phyloP scores from a whole-genome alignment of 2,329 filamentous ascomycete species.

The Teratosphaeria pseudoeucalypti region DNA sequence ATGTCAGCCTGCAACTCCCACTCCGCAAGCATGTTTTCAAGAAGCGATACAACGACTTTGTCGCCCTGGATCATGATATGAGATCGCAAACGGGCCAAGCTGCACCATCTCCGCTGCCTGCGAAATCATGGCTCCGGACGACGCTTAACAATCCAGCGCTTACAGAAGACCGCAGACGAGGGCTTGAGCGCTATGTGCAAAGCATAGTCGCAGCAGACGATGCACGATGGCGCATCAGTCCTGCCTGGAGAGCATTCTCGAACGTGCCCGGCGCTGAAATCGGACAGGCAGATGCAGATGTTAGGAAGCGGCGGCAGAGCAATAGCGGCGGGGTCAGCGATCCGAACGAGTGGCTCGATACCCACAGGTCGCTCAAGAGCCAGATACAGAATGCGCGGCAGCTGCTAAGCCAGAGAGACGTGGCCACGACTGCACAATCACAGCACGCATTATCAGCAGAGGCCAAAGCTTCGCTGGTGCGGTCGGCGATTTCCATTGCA shows the following conservation, averaged over 20 bases:
- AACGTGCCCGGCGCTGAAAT: conserved; percentile 49
- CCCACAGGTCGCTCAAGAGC: conserved; percentile 62
- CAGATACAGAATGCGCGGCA: conserved; percentile 57
- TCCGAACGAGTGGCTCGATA: conserved; percentile 62
- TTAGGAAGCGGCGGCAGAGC: conserved; percentile 1
- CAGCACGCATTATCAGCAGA: conserved; percentile 53
- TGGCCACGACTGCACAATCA: conserved; percentile 45
- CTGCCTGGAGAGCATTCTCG: conserved; percentile 62
- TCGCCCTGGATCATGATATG: conserved; percentile 53
- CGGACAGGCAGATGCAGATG: conserved; percentile 24
- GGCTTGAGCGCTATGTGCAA: conserved; percentile 61
- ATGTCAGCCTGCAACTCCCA: conserved; percentile 65
- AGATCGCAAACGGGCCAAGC: conserved; percentile 48
- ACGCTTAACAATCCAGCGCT: conserved; percentile 60
- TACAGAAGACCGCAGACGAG: conserved; percentile 58
- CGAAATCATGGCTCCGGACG: conserved; percentile 67
- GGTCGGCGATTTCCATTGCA: conserved; percentile 53
- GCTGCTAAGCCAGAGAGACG: conserved; percentile 58
- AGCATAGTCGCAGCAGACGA: conserved; percentile 65
- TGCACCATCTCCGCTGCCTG: conserved; percentile 58
- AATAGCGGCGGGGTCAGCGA: conserved; percentile 32
- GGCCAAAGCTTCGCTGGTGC: conserved; percentile 64
- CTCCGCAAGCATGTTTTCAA: conserved; percentile 64
- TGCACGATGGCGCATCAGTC: conserved; percentile 62
- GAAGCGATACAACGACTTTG: conserved; percentile 77